Percentiles rank a stretch among this genome's conserved stretches.
Evolutionary conservation across 23 red algal genomes (phyloP).

Genomic region (Gracilaria caudata): DNA sequence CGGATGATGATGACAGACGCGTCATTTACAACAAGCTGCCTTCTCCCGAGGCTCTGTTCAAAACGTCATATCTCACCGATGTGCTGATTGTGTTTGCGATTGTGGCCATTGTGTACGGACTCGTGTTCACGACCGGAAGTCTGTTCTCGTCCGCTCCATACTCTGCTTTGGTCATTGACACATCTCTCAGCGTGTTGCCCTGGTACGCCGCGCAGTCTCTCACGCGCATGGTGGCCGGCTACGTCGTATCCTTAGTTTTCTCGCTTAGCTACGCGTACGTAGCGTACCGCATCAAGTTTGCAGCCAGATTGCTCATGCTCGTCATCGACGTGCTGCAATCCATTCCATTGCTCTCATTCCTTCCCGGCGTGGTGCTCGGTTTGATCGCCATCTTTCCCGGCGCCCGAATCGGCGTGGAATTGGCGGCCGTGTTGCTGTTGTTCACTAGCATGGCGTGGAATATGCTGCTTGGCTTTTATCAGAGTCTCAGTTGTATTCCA

Average conservation of each 20-base stretch:
- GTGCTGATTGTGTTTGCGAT: slow-evolving; percentile 57
- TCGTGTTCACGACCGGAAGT: slow-evolving; percentile 61
- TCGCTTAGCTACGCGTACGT: slow-evolving; percentile 91
- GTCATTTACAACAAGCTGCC: slow-evolving; percentile 46
- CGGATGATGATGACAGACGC: slow-evolving; percentile 26
- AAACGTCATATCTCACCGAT: slow-evolving; percentile 42
- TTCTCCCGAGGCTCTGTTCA: slow-evolving; percentile 23
- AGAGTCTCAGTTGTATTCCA: slow-evolving; percentile 88
- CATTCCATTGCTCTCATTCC: slow-evolving; percentile 94
- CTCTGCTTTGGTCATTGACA: slow-evolving; percentile 49
- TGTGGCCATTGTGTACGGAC: slow-evolving; percentile 62
- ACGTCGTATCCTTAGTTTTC: slow-evolving; percentile 90
- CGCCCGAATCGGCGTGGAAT: slow-evolving; percentile 87
- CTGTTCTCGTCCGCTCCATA: slow-evolving; percentile 72
- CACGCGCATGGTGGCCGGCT: slow-evolving; percentile 84
- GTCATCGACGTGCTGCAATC: slow-evolving; percentile 94
- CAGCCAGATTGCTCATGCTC: slow-evolving; percentile 90
- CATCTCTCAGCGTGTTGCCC: slow-evolving; percentile 70
- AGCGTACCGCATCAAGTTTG: slow-evolving; percentile 89
- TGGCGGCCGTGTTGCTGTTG: slow-evolving; percentile 94
- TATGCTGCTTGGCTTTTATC: slow-evolving; percentile 98
- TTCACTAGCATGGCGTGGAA: slow-evolving; percentile 99
- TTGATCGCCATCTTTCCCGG: slow-evolving; percentile 95
- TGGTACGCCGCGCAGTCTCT: slow-evolving; percentile 85
- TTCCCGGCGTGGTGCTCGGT: slow-evolving; percentile 92